phyloP scores from a whole-genome alignment of 2,329 filamentous ascomycete genomes.

The Cordyceps farinosa region DNA sequence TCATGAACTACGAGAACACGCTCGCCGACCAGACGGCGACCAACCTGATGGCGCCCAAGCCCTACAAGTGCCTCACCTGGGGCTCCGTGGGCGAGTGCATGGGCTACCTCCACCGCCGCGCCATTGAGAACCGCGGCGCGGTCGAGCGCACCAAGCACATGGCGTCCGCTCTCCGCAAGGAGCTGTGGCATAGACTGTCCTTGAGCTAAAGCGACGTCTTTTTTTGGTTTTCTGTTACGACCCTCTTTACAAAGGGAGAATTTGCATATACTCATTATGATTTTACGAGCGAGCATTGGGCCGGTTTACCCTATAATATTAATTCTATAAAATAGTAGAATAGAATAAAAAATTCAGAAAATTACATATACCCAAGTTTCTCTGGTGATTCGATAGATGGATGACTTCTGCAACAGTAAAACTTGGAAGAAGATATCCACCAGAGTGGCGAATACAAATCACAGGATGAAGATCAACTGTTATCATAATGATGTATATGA shows the following conservation, averaged over 20 bases:
- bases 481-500: conserved; percentile 2
- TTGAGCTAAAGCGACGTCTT: background rate
- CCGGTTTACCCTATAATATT: background rate
- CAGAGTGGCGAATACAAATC: background rate
- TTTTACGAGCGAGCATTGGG: conserved; percentile 14
- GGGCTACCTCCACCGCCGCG: conserved; percentile 23
- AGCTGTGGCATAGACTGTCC: conserved; percentile 28
- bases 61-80: conserved; percentile 25
- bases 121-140: conserved; percentile 26
- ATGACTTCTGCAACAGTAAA: background rate
- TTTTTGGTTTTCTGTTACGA: background rate
- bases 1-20: conserved; percentile 24
- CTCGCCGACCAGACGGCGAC: conserved; percentile 14
- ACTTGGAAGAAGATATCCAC: background rate
- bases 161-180: conserved; percentile 28
- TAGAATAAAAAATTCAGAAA: background rate
- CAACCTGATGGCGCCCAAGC: conserved; percentile 37
- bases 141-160: conserved; percentile 24
- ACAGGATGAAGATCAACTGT: background rate
- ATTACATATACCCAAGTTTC: background rate
- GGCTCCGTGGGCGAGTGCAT: conserved; percentile 23
- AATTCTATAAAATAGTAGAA: conserved; percentile 1
- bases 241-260: conserved; percentile 2
- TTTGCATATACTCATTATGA: conserved; percentile 11
- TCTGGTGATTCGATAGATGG: background rate